These are phyloP conservation scores for Cercospora sojina DNA, from an alignment of 2,329 filamentous ascomycete genomes.

Conservation along the genomic window DNA sequence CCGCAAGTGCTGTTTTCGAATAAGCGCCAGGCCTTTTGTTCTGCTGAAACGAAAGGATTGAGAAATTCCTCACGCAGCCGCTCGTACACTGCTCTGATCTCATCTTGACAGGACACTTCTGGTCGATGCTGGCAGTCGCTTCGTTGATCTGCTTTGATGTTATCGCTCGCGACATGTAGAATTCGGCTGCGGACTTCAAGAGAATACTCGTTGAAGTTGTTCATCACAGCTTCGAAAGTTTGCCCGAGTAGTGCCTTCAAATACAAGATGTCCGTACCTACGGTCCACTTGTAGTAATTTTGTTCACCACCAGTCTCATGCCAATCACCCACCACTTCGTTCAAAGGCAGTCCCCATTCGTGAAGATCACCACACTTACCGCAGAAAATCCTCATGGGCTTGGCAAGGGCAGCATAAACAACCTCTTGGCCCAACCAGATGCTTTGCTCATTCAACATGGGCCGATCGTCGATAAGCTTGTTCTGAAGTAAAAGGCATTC, in stretches of 20 bases:
- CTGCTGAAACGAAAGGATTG: not conserved
- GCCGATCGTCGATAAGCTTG: not conserved
- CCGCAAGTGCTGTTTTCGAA: conserved; percentile 30
- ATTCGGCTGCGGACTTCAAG: conserved; percentile 23
- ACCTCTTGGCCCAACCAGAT: not conserved
- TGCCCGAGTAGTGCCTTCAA: not conserved
- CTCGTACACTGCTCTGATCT: conserved; percentile 21
- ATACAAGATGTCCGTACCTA: not conserved
- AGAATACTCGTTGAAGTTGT: not conserved
- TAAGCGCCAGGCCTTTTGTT: conserved; percentile 21
- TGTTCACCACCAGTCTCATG: not conserved
- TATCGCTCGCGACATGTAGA: not conserved
- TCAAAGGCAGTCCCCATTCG: conserved; percentile 6
- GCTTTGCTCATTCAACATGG: not conserved
- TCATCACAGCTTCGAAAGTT: not conserved
- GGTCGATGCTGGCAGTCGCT: conserved; percentile 9
- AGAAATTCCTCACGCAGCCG: conserved; percentile 20
- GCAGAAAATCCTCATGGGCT: conserved; percentile 6
- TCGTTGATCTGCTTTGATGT: not conserved
- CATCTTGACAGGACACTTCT: conserved; percentile 15
- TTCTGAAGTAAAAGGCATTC: conserved; percentile 18
- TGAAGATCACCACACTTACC: not conserved
- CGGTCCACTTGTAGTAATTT: not conserved
- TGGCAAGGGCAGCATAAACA: conserved; percentile 6
- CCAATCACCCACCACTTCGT: not conserved